Base-by-base conservation (phyloP, 768 basidiomycete species). In the Termitomyces eurrhizus region DNA sequence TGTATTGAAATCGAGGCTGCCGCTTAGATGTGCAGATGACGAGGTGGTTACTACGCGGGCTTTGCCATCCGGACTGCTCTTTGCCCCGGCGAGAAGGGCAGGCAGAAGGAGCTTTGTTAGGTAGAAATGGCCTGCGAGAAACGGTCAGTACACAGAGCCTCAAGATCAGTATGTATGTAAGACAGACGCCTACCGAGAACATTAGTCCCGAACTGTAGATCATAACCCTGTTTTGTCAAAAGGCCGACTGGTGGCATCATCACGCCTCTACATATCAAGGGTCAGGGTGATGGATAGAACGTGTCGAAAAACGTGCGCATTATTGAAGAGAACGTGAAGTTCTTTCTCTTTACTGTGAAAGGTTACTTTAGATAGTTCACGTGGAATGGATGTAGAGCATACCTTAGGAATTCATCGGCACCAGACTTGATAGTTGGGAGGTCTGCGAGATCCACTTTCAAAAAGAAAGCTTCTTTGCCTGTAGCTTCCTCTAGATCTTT, bases 151-250 rank as follows among this genome's bases (percentile, higher is more conserved):
- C 71, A 72, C 42, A 72, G 35, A n/a, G 57, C 56, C n/a, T 65
- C 67, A 7, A 68, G 65, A 18, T 54, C 24, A 48, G 48, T 52
- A 13, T 21, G 21, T 21, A 21, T 21, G 21, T 21, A 21, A 21
- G 41, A 51, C 62, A 46, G 37, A 59, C 62, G 56, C 57, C 55
- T 62, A 78, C 82, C 83, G 8, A 83, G 74, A 7, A 80, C 78
- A 62, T 86, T 86, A 2, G 80, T 83, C 8, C 84, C 84, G 54
- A 84, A 83, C 63, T 83, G 80, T 4, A 81, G 69, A 63, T 88
- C 86, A 63, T 85, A 85, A n/a, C 83, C 83, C 48, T 86, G 75
- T 3, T 67, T 67, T 9, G 84, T 83, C 11, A 83, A 24, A 39
- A 69, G 49, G 0, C 78, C 78, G 3, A 77, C 64, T 0, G 83